Percentiles rank a stretch among this genome's conserved stretches.
phyloP scores from a whole-genome alignment of 1,139 yeast species.

The Hyphopichia wangnamkhiaoensis region DNA sequence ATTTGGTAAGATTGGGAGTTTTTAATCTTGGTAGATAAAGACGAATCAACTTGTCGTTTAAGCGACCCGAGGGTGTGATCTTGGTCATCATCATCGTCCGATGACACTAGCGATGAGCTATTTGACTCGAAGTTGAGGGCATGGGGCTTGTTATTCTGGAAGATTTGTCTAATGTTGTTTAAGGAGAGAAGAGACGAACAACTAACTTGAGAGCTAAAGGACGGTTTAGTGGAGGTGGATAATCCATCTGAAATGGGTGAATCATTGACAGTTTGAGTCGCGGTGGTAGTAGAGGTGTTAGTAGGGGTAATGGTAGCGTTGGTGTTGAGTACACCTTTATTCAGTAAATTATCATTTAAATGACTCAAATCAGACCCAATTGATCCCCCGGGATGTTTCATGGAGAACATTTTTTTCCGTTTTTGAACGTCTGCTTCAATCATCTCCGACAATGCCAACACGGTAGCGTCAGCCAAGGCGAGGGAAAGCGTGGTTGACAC shows the following conservation, averaged over 20 bases:
- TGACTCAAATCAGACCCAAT: constrained; percentile 62
- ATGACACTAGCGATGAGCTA: constrained; percentile 17
- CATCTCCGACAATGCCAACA: constrained; percentile 70
- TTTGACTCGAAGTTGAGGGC: background rate
- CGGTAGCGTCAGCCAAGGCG: constrained; percentile 76
- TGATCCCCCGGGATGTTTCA: constrained; percentile 88
- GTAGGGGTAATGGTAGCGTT: background rate
- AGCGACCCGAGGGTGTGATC: constrained; percentile 4
- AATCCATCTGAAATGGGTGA: background rate
- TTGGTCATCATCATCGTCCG: constrained; percentile 22
- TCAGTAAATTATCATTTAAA: constrained; percentile 27
- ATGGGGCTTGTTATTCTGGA: background rate
- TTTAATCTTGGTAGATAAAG: constrained; percentile 7
- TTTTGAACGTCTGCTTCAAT: constrained; percentile 56
- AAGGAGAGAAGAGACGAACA: constrained; percentile 25
- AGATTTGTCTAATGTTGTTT: constrained; percentile 2
- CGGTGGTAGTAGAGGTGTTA: no score
- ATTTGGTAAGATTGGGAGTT: constrained; percentile 10
- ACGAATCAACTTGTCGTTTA: constrained; percentile 3
- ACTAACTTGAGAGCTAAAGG: constrained; percentile 16
- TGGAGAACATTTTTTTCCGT: constrained; percentile 60
- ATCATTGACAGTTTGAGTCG: no score
- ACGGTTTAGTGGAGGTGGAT: background rate
- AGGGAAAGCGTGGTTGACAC: constrained; percentile 77
- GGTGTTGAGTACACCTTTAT: background rate